Evolutionary conservation across 371 early-diverging fungal genomes (phyloP).

Genomic region (Fennellomyces sp.): DNA sequence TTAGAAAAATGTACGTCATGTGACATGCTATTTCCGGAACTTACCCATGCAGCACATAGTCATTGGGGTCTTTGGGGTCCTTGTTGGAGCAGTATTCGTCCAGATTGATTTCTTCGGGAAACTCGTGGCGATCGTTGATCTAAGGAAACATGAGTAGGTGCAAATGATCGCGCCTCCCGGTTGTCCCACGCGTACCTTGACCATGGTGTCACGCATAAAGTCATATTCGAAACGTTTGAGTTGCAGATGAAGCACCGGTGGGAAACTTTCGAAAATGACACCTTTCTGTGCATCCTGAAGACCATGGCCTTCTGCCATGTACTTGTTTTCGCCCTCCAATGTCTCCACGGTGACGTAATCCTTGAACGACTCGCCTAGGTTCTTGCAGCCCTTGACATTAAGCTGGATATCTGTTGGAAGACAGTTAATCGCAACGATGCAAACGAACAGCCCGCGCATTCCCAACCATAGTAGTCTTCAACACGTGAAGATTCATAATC

Average conservation of each 20-base stretch:
- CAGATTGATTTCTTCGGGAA: constrained; percentile 88
- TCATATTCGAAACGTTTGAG: constrained; percentile 99
- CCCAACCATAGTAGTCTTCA: constrained; percentile 65
- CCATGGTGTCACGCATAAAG: constrained; percentile 86
- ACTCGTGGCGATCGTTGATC: constrained; percentile 98
- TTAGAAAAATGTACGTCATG: background rate
- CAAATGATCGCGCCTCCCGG: background rate
- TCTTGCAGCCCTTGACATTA: constrained; percentile 92
- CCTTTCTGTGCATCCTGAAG: constrained; percentile 97
- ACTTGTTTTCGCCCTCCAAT: constrained; percentile 98
- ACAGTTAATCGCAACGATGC: background rate
- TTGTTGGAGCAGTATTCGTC: constrained; percentile 73
- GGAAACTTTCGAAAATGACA: constrained; percentile 92
- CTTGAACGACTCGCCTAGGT: constrained; percentile 88
- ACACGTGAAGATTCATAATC: constrained; percentile 91
- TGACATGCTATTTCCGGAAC: background rate
- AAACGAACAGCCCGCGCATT: too few species aligned
- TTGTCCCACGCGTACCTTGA: constrained; percentile 64
- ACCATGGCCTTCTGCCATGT: constrained; percentile 95
- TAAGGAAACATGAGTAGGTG: constrained; percentile 13
- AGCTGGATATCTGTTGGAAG: constrained; percentile 81
- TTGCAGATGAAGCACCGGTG: constrained; percentile 97
- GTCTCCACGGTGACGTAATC: constrained; percentile 88
- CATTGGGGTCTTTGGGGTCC: constrained; percentile 64
- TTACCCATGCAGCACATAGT: constrained; percentile 82